Conservation (phyloP, 2,329 filamentous ascomycete genomes). For the Fusarium sp. region DNA sequence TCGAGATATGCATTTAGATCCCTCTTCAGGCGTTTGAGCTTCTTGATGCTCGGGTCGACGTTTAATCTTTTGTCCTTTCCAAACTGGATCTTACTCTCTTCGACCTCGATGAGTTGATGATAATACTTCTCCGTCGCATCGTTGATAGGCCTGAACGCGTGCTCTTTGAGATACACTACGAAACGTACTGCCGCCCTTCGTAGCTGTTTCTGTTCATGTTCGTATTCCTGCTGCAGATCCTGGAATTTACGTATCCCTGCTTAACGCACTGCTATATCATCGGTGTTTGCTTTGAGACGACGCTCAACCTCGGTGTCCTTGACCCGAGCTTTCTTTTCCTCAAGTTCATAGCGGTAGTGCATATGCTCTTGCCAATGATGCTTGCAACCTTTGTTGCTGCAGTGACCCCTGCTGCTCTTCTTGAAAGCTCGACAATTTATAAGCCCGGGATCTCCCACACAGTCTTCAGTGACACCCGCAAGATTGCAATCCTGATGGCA, state of each 20-base stretch:
- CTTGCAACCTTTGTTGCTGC: background rate
- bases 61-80: background rate
- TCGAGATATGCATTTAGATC: conserved; percentile 23
- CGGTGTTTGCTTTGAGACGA: background rate
- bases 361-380: conserved; percentile 28
- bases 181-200: conserved; percentile 11
- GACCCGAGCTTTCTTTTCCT: background rate
- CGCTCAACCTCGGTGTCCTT: conserved; percentile 17
- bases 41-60: conserved; percentile 9
- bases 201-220: background rate
- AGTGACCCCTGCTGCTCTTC: background rate
- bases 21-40: background rate
- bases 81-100: conserved; percentile 4
- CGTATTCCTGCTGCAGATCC: background rate
- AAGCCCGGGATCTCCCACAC: background rate
- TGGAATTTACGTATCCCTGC: background rate
- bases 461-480: conserved; percentile 4
- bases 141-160: conserved; percentile 11
- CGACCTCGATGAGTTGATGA: conserved; percentile 4
- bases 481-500: conserved; percentile 30
- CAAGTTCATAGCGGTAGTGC: conserved; percentile 20
- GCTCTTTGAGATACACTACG: conserved; percentile 8
- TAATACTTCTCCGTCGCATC: conserved; percentile 22
- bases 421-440: conserved; percentile 7
- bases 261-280: conserved; percentile 12